Base-by-base conservation (phyloP, 257 asterid species). In the Plantago ovata region DNA sequence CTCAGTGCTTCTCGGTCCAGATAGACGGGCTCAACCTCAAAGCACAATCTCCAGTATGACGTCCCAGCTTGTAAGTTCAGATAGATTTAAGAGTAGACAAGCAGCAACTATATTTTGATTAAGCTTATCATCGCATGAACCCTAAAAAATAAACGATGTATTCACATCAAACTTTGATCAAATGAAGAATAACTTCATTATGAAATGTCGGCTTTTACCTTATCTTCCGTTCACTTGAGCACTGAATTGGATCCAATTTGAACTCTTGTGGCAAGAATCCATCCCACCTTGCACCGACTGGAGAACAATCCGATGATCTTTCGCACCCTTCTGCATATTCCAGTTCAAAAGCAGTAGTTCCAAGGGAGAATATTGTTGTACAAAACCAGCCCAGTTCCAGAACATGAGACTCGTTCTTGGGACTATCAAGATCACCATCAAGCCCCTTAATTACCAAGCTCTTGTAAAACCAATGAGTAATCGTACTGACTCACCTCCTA, bases 11-110 rank as follows among this genome's bases (percentile, higher is more conserved):
- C 68, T 84, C 46, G 21, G 70, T 81, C 79, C 70, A 66, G 24
- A 69, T 7, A 9, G 77, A 58, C 45, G 82, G 81, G 59, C 71
- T 77, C 67, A 87, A 49, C 75, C 83, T 72, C 21, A 72, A 47
- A 0, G 79, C 67, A 68, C 95, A 87, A 63, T 84, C 85, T 19
- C 81, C 78, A n/a, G n/a, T 0, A 81, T 77, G 15, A 54, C 75
- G 40, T 55, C 58, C 7, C 53, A 28, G 36, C 36, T 73, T 0
- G 22, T 39, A 13, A 58, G 38, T 56, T 45, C 38, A 10, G 8
- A 24, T 0, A 72, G 69, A 51, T 70, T 61, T 53, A 72, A 61
- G 59, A 84, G 66, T 41, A 76, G 70, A 54, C 93, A 87, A 8
- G 84, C 89, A 61, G 72, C 76, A 52, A 84, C 47, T 2, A 68